Base-by-base conservation (phyloP, 2,329 filamentous ascomycete species). In the Fusarium solani-melongenae region DNA sequence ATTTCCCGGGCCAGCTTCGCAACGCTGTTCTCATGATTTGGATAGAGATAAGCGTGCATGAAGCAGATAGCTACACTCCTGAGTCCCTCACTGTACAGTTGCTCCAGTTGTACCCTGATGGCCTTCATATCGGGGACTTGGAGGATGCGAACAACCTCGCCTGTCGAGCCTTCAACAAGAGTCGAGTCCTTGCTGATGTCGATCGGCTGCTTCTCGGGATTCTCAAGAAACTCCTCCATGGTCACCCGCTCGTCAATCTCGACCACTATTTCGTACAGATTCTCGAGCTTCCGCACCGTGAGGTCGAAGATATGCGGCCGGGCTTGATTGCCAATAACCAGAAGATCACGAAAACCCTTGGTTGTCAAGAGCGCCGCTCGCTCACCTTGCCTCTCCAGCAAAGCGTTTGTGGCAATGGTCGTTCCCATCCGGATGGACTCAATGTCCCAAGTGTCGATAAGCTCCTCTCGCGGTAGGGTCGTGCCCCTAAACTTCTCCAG, bases 221-320 rank as follows among this genome's bases (percentile, higher is more conserved):
- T 0, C 94, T 93, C 78, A 96, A 97, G 79, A 97, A 94, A 36
- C 34, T 36, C 80, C 20, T 98, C 94, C 17, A 98, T 83, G 0
- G 95, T 97, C 5, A 98, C 94, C 38, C 95, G 87, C 86, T 98
- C 95, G 69, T 96, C 92, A 49, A 98, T 88, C 84, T 98, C 95
- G 20, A 97, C 87, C 0, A 98, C 94, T 55, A 86, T 88, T 78
- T 94, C 91, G 81, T 97, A 97, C 12, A 98, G 85, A 9, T 96
- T 92, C 73, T 97, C 94, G 0, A 94, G 94, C 80, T 95, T 94
- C 75, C 88, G 87, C 75, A 98, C 97, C 17, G 93, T 15, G 22
- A 49, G 44, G 22, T 22, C 44, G 22, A 49, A 49, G 11, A 49
- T 22, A 9, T 49, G n/a, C 11, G 44, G 20, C 14, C 44, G 44